Conservation (phyloP, 2,329 filamentous ascomycete species). For the Cryphonectria nitschkei region DNA sequence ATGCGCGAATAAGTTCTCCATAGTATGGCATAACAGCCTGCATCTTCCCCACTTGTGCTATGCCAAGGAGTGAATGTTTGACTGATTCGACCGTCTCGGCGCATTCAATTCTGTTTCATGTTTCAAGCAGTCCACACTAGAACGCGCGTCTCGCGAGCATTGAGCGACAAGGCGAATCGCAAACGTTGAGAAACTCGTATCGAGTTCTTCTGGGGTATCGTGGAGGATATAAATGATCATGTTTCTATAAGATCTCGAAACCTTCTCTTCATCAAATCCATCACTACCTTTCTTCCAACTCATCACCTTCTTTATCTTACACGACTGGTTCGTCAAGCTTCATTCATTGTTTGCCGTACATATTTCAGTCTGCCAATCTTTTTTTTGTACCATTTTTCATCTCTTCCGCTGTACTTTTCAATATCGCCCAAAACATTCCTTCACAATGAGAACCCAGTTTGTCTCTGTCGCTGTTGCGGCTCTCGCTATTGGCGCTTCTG, state of each 20-base stretch:
- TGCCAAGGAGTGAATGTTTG: no score
- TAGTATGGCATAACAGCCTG: no score
- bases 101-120: background rate
- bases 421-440: background rate
- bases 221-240: conserved; percentile 3
- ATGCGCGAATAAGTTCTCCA: no score
- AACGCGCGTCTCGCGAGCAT: background rate
- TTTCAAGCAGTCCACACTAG: background rate
- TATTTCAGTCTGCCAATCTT: background rate
- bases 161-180: background rate
- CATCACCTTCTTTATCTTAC: conserved; percentile 1
- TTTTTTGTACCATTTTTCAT: background rate
- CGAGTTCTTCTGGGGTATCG: background rate
- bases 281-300: background rate
- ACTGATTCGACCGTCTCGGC: background rate
- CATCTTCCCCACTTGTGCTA: no score
- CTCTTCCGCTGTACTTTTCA: background rate
- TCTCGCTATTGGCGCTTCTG: background rate
- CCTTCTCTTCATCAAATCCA: background rate
- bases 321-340: background rate
- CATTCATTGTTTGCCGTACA: background rate
- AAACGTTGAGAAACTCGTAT: background rate
- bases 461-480: background rate
- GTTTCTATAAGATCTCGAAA: background rate
- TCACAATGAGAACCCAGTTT: background rate